Base-by-base conservation (phyloP, 768 basidiomycete genomes). In the Hericium rajendrae region DNA sequence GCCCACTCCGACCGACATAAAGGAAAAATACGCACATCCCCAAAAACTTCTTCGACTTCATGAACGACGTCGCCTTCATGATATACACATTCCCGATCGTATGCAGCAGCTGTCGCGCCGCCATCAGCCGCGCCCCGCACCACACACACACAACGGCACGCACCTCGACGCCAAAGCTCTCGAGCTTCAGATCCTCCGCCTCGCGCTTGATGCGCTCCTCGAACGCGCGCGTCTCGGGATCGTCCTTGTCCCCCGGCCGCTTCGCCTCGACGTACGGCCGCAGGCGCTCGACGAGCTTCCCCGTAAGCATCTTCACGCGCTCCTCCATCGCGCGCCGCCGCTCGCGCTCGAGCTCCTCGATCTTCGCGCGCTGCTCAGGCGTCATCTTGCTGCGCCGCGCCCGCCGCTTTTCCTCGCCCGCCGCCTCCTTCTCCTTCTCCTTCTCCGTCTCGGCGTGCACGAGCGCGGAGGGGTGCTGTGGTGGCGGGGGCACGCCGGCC, bases 101-200 rank as follows among this genome's bases (percentile, higher is more conserved):
- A 66, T 97, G 93, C 26, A 95, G 72, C 40, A 95, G 79, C 87
- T 91, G 59, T 6, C 18, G 6, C 13, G 38, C 15, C 55, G 20
- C 12, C 20, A 39, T 13, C 46, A 55, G 13, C 4, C 20, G 16
- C 13, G 40, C 38, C 26, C 6, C 24, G 22, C 50, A 38, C 16
- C 4, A 52, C 51, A 43, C 22, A 1, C 37, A 18, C 3, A 24
- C 8, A 4, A 20, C 5, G n/a, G 15, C 6, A 69, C 80, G 32
- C 64, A 91, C 87, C 83, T 97, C 95, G 22, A 98, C 85, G 51
- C 97, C 97, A 70, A 99, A 99, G 63, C 91, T 94, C 76, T 99
- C 95, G 54, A 97, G 72, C 74, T 97, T 97, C 64, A 99, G 68
- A 73, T 99, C 97, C 56, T 95, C 93, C 1, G 90, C 91, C 70